Evolutionary conservation across 2,329 filamentous ascomycete species (phyloP).

Genomic region (Hymenoscyphus repandus): DNA sequence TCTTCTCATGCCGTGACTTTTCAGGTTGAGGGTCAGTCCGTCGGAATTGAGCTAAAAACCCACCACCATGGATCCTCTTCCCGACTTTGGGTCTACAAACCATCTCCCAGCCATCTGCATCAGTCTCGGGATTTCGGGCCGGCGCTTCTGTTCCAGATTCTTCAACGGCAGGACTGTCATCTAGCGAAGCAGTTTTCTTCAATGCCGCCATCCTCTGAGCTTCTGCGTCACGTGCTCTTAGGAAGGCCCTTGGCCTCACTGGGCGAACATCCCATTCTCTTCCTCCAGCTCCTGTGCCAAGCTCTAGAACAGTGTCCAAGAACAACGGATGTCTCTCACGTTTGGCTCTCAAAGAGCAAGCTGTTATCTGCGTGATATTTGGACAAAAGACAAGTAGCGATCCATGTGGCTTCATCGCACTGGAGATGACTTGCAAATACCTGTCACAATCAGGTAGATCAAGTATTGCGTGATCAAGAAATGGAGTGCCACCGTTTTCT

Average conservation of each 20-base stretch:
- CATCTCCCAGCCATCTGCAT: slow-evolving; percentile 35
- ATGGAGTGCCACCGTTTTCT: slow-evolving; percentile 43
- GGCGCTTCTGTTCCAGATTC: not conserved
- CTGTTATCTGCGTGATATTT: slow-evolving; percentile 71
- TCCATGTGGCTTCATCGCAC: slow-evolving; percentile 59
- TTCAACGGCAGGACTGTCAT: not conserved
- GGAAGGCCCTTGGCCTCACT: slow-evolving; percentile 32
- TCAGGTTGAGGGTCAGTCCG: slow-evolving; percentile 1
- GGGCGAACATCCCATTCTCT: slow-evolving; percentile 60
- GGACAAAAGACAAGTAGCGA: slow-evolving; percentile 68
- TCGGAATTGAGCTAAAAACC: slow-evolving; percentile 43
- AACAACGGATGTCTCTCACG: slow-evolving; percentile 47
- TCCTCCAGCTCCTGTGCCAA: slow-evolving; percentile 46
- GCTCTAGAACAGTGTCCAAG: slow-evolving; percentile 55
- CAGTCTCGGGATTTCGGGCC: not conserved
- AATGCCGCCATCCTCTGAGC: not conserved
- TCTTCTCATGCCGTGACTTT: not conserved
- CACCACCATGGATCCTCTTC: slow-evolving; percentile 40
- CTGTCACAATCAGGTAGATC: slow-evolving; percentile 63
- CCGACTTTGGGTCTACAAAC: slow-evolving; percentile 50
- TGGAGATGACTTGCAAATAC: slow-evolving; percentile 43
- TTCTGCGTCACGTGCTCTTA: slow-evolving; percentile 16
- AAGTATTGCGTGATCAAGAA: slow-evolving; percentile 66
- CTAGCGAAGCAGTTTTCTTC: not conserved
- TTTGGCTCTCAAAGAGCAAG: slow-evolving; percentile 52